Base-by-base conservation (phyloP, 176 grass and related monocot genomes). In the Poa pratensis region DNA sequence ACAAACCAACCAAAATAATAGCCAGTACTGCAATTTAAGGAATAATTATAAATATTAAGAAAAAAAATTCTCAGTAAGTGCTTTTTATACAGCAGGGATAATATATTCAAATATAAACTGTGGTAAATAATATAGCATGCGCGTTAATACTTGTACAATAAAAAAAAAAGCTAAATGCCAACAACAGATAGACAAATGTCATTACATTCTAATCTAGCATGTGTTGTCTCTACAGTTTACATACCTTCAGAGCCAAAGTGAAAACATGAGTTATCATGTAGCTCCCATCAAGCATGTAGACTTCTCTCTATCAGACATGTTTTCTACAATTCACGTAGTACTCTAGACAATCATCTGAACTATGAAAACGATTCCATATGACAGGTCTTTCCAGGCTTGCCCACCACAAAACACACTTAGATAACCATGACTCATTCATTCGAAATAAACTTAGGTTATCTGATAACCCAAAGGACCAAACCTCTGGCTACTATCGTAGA, bases 1-100 rank as follows among this genome's bases (percentile, higher is more conserved):
- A 78, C 79, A 99, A 91, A 77, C 91, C 93, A 85, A 99, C 96
- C 83, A 96, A 86, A 89, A 99, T 86, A 67, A 94, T 91, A 69
- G 93, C 91, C 86, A 99, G 75, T 89, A 94, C 96, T 99, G 90
- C 90, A 89, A 70, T 90, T 85, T 53, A 18, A 91, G 24, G 40
- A 84, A 90, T 19, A 62, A 49, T 80, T 53, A 22, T 82, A 81
- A 37, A 66, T 9, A 75, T 87, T 84, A 80, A 42, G 40, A 48
- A 75, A 74, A 46, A 70, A 43, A 30, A n/a, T n/a, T 20, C 12
- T 80, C 42, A 80, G 67, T 23, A 84, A 80, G n/a, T 80, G 22
- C 15, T 84, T 84, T 35, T 61, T 28, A 27, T 57, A 34, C 62
- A 84, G 0, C 49, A 69, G 6, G 59, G 17, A 12, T 14, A 42